A percentile compares a stretch with the other conserved stretches of the same genome.
These are phyloP conservation scores for Rhizopus microsporus DNA, from an alignment of 371 early-diverging fungal species.

Conservation along the genomic window DNA sequence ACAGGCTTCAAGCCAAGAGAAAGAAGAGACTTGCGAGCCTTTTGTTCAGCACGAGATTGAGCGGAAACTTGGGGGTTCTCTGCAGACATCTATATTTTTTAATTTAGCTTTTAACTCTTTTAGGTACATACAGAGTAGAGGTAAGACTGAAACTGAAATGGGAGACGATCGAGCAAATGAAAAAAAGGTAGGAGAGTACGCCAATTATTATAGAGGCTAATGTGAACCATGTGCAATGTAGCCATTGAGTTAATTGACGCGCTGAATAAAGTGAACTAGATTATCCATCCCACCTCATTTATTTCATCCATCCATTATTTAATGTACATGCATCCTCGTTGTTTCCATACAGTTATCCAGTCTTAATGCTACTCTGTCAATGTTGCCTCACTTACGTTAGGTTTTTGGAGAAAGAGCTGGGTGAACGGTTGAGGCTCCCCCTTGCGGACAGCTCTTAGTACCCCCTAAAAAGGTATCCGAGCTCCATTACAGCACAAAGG, in stretches of 20 bases:
- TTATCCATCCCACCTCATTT: background rate
- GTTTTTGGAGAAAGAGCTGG: conserved; percentile 4
- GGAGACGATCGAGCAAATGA: background rate
- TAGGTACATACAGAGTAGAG: background rate
- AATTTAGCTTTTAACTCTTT: background rate
- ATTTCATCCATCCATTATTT: conserved; percentile 2
- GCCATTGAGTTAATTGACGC: background rate
- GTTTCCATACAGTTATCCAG: background rate
- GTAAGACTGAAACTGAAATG: background rate
- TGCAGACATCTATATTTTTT: conserved; percentile 23
- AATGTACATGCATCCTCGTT: background rate
- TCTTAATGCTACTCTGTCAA: background rate
- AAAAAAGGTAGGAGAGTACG: background rate
- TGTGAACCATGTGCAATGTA: conserved; percentile 1
- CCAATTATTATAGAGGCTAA: background rate
- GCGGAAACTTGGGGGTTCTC: conserved; percentile 41
- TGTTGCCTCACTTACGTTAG: background rate
- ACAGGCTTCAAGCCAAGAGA: conserved; percentile 92
- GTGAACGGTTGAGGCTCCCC: background rate
- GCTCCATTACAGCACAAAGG: background rate
- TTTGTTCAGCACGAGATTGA: conserved; percentile 87
- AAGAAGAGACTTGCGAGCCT: conserved; percentile 94
- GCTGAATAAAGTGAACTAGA: background rate
- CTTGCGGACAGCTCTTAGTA: background rate
- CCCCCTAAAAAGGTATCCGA: background rate